Base-by-base conservation (phyloP, 2,329 filamentous ascomycete species). In the Phaeophleospora eucalypticola region DNA sequence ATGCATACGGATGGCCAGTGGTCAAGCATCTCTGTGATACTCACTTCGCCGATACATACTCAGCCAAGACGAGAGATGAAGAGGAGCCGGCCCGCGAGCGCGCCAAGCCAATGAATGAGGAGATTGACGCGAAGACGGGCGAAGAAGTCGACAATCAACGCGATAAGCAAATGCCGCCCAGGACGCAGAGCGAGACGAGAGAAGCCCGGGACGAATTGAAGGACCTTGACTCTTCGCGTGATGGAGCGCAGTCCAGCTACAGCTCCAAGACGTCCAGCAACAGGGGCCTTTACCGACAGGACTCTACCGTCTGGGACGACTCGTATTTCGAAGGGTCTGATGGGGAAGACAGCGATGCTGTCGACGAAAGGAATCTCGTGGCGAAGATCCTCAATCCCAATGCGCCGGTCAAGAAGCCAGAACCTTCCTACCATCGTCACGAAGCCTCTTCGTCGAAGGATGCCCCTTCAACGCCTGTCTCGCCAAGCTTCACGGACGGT, bases 1-100 rank as follows among this genome's bases (percentile, higher is more conserved):
- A 98, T 62, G 93, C 93, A 0, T 95, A 95, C 60, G 93, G 93
- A 2, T 98, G 93, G 93, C 93, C 93, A 0, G 93, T 98, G 1
- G 75, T 97, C 41, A 90, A 96, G 69, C 93, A 98, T 68, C 72
- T 97, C 16, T 91, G 93, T 43, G 90, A 97, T 60, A 89, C 89
- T 0, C 93, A 98, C 69, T 98, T 98, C 65, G 86, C 83, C 44
- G 86, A 94, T 62, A 83, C 82, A 1, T 79, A 79, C 39, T 71
- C 77, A 1, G 83, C 86, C 0, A 75, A 77, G 14, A 82, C 79
- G 1, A 75, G 81, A 1, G 86, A 90, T 58, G 81, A 86, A 40
- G 68, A 84, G 24, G 84, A 88, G 64, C 70, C 75, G 35, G 77
- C 74, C n/a, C 66, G 69, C 1, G 89, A 95, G 60, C 79, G 85